Evolutionary conservation across 257 asterid genomes (phyloP), one percentile per base, ranked within the genome.

Genomic region (Striga asiatica): DNA sequence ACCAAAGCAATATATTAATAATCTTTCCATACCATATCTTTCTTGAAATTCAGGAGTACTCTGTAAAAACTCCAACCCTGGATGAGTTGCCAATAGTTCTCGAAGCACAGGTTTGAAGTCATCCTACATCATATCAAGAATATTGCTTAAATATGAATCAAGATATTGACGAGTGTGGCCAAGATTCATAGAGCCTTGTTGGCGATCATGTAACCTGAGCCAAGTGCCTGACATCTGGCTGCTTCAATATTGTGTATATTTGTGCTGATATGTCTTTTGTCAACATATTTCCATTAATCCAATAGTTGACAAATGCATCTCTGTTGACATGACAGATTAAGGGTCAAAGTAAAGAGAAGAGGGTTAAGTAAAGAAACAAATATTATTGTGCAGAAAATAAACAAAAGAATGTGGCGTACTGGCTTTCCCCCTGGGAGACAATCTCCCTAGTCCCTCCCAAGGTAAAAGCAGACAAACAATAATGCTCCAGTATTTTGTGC

Each of bases 11-110:
- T n/a, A n/a, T n/a, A n/a, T n/a, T n/a, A n/a, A n/a, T n/a, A n/a
- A n/a, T n/a, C n/a, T n/a, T n/a, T n/a, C n/a, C 63, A 59, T 88
- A 92, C 99, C 97, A 74, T 92, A 92, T 88, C 99, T 78, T 76
- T 88, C 99, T 78, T 92, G 99, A 73, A 92, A 92, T 76, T 92
- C 99, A 70, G 99, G 97, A 60, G 99, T 92, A 57, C 93, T 81
- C 64, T 88, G 97, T 69, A 92, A 82, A 88, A 92, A 92, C 77
- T 88, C 97, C 80, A 92, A 72, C 60, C 99, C 99, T 6, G 99
- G 97, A 81, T 92, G 99, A 69, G 97, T 80, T 54, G 93, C 75
- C 84, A 92, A 72, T 67, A 92, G 94, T 58, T 92, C 99, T 60
- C 83, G 93, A 76, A 92, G 95, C 59, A 92, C 71, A 53, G 95